A percentile compares a stretch with the other conserved stretches of the same genome.
phyloP scores from a whole-genome alignment of 2,329 filamentous ascomycete genomes.

The Alternaria viburni region DNA sequence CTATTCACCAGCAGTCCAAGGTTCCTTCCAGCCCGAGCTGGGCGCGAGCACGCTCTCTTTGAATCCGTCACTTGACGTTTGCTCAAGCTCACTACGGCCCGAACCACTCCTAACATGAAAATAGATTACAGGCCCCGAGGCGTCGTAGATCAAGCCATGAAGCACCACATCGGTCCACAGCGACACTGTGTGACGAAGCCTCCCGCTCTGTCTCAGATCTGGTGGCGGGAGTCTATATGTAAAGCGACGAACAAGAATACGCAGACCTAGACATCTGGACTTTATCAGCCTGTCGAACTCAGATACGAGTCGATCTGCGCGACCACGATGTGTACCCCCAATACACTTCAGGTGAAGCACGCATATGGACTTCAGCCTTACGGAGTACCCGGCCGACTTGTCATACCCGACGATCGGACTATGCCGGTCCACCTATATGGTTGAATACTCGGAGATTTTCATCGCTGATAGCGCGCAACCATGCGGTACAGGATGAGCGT shows the following conservation, averaged over 20 bases:
- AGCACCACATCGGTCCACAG: conserved; percentile 1
- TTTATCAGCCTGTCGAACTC: not conserved
- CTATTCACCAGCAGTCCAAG: not conserved
- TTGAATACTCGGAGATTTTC: conserved; percentile 17
- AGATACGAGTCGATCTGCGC: conserved; percentile 11
- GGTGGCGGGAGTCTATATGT: conserved; percentile 15
- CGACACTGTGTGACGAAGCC: conserved; percentile 12
- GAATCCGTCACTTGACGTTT: not conserved
- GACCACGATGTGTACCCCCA: not conserved
- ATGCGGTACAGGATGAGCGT: not conserved
- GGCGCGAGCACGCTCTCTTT: not conserved
- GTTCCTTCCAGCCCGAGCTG: not conserved
- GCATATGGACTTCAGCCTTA: conserved; percentile 21
- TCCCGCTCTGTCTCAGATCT: conserved; percentile 25
- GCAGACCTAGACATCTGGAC: conserved; percentile 2
- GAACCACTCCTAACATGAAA: not conserved
- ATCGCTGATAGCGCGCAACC: conserved; percentile 3
- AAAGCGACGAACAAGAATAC: not conserved
- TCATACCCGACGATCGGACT: conserved; percentile 21
- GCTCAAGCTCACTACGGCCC: not conserved
- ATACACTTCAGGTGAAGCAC: conserved; percentile 2
- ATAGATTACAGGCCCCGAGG: not conserved
- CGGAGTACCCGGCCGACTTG: conserved; percentile 10
- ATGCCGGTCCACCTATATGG: conserved; percentile 17
- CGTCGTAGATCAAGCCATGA: not conserved